Conservation (phyloP, 257 asterid genomes). For the Lycium barbarum region DNA sequence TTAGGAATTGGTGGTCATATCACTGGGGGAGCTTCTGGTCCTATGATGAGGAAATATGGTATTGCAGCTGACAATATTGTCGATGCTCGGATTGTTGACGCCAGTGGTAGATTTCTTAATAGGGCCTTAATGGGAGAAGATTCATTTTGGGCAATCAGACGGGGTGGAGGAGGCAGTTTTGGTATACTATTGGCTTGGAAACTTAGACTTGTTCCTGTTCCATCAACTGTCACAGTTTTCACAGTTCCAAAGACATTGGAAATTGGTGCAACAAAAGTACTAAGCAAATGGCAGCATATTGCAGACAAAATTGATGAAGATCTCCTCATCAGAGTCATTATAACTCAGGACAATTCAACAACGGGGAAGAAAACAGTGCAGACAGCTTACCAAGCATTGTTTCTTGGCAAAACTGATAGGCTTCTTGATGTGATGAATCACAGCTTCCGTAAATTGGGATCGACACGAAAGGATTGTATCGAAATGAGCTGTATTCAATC, state of each 20-base stretch:
- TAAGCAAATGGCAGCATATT: constrained; percentile 39
- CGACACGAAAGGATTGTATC: constrained; percentile 27
- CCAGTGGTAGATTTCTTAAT: constrained; percentile 38
- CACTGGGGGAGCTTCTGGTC: constrained; percentile 43
- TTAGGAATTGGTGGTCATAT: constrained; percentile 45
- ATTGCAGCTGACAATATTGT: constrained; percentile 38
- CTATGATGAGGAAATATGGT: constrained; percentile 10
- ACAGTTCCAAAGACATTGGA: constrained; percentile 36
- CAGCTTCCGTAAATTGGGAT: constrained; percentile 40
- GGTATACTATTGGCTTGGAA: constrained; percentile 44
- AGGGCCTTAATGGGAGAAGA: constrained; percentile 44
- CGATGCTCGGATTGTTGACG: constrained; percentile 39
- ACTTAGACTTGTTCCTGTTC: constrained; percentile 35
- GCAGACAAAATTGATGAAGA: constrained; percentile 33
- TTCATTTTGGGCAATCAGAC: constrained; percentile 44
- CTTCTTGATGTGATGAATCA: constrained; percentile 32
- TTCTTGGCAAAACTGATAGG: constrained; percentile 35
- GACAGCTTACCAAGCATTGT: constrained; percentile 32
- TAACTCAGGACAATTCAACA: constrained; percentile 3
- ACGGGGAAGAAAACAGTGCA: constrained; percentile 25
- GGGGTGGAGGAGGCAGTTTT: constrained; percentile 46
- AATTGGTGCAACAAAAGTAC: constrained; percentile 37
- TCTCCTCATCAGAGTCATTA: constrained; percentile 37
- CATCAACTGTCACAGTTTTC: constrained; percentile 41
- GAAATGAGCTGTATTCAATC: constrained; percentile 47